Base-by-base conservation (phyloP, 805 yeast genomes). In the Metschnikowia drakensbergensis region DNA sequence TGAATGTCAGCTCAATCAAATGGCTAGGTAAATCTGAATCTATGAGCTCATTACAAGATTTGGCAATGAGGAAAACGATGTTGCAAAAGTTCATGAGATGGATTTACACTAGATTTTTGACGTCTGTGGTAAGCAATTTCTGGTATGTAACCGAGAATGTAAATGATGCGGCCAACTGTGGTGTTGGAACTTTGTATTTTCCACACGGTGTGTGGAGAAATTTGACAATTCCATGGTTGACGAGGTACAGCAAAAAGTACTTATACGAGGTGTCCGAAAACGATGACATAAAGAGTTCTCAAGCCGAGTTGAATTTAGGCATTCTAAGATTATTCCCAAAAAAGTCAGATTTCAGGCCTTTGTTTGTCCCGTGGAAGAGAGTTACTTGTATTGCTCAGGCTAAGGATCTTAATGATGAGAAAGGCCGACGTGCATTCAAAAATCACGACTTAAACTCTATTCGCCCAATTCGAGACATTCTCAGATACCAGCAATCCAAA, bases 101-200 rank as follows among this genome's bases (percentile, higher is more conserved):
- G 96, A 42, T 85, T 1, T 77, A 85, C 36, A 52, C 64, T 0
- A 35, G 32, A 0, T 72, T 82, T 44, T 53, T 87, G 0, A 66
- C 76, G 6, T 71, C 67, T 13, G 50, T 86, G 1, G 54, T 87
- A 0, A 63, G 69, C 0, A 63, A 77, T 0, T 80, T 79, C 57
- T 90, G 88, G 68, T 83, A 86, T 59, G 82, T 84, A 4, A 83
- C 94, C 0, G 86, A 83, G 42, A 48, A 60, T 27, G 45, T 47
- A 6, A 22, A 27, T n/a, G 31, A 28, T 9, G 8, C 9, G 2
- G 42, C 5, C 5, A 31, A 33, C 3, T 13, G 37, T 17, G 60
- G 69, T 0, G 64, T 60, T 7, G 64, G 66, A 3, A 49, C 80
- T 0, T 46, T 72, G 0, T 87, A 71, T 58, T 87, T 77, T 57